Evolutionary conservation across 768 basidiomycete species (phyloP).

Genomic region (Boletus sp.): DNA sequence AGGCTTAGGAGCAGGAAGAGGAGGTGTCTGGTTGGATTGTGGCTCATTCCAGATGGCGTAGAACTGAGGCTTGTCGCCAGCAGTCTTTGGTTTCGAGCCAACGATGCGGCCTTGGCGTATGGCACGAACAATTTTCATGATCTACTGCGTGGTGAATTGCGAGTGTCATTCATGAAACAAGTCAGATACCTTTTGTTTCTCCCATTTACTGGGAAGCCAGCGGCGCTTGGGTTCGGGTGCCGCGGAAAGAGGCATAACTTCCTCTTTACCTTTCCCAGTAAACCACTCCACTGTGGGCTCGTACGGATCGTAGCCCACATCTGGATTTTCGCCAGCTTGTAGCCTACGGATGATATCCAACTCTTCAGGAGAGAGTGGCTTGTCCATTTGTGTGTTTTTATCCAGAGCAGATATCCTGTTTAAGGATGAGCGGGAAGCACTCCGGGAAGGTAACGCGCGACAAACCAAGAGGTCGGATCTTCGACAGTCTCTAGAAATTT

Average conservation of each 20-base stretch:
- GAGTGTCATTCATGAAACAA: background rate
- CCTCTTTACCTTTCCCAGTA: constrained; percentile 92
- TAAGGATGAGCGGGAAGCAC: background rate
- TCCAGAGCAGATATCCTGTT: constrained; percentile 90
- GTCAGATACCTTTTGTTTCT: constrained; percentile 86
- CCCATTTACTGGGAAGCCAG: constrained; percentile 99
- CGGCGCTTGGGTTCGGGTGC: constrained; percentile 95
- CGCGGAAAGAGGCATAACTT: constrained; percentile 88
- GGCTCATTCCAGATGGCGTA: constrained; percentile 89
- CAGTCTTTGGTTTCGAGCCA: constrained; percentile 82
- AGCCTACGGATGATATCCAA: constrained; percentile 91
- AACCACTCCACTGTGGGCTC: constrained; percentile 96
- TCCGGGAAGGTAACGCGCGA: constrained; percentile 9
- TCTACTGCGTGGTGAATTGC: constrained; percentile 44
- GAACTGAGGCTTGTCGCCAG: constrained; percentile 61
- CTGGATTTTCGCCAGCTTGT: constrained; percentile 90
- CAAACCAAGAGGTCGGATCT: constrained; percentile 84
- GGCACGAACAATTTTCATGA: constrained; percentile 99
- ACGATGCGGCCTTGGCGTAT: constrained; percentile 95
- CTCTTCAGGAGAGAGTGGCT: constrained; percentile 84
- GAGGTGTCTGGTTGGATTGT: constrained; percentile 74
- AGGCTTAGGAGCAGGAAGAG: constrained; percentile 90
- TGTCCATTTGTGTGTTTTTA: constrained; percentile 81
- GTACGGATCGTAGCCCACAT: constrained; percentile 87
- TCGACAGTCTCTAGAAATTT: constrained; percentile 94